Conservation (phyloP, 2,329 filamentous ascomycete species). For the Chalara sp. region DNA sequence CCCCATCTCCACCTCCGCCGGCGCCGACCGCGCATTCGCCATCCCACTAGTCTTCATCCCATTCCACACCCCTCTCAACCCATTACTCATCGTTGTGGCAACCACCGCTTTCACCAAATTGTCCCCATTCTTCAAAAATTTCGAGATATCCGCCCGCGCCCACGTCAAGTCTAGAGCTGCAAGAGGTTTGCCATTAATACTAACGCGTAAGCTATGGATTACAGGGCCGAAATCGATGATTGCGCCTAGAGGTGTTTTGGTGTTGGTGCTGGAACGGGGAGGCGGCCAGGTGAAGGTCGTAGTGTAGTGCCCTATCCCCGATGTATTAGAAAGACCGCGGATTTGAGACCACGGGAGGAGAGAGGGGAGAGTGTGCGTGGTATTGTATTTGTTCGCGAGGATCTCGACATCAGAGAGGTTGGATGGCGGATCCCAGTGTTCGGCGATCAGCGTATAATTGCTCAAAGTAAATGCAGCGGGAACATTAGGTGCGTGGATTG, state of each 20-base stretch:
- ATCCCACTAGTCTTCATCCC: not conserved
- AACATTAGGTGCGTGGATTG: not conserved
- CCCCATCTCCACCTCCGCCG: not conserved
- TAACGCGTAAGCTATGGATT: constrained; percentile 2
- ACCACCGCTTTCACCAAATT: not conserved
- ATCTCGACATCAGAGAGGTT: constrained; percentile 23
- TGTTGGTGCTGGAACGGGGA: not conserved
- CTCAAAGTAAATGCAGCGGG: constrained; percentile 17
- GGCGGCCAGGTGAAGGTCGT: constrained; percentile 9
- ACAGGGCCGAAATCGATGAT: constrained; percentile 5
- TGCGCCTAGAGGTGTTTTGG: not conserved
- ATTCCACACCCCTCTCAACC: not conserved
- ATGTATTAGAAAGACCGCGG: constrained; percentile 23
- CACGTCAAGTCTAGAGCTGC: not conserved
- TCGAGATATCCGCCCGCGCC: not conserved
- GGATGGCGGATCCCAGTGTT: constrained; percentile 32
- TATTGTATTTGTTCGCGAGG: constrained; percentile 23
- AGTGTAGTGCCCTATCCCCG: constrained; percentile 29
- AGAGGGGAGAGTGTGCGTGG: constrained; percentile 23
- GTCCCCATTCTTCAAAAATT: not conserved
- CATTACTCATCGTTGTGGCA: not conserved
- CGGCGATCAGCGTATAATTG: constrained; percentile 31
- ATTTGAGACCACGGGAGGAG: constrained; percentile 31
- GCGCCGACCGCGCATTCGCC: too few species aligned
- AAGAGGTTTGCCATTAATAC: constrained; percentile 3